Evolutionary conservation across 345 rosid genomes (phyloP).

Genomic region (Eucalyptus lansdowneana): DNA sequence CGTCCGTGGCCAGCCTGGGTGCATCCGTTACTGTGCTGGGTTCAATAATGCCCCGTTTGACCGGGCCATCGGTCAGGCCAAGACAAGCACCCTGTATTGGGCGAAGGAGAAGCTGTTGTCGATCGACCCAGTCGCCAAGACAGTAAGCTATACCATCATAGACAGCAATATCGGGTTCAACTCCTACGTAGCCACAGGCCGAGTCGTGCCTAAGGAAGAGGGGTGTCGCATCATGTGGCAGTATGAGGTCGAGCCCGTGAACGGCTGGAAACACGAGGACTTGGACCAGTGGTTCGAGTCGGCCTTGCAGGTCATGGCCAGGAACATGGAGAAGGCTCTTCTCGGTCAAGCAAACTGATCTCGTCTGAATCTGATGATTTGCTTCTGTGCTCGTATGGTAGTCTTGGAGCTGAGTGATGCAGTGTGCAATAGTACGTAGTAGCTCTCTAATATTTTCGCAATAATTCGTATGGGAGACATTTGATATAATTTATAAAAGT

Average conservation of each 20-base stretch:
- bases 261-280: conserved; percentile 22
- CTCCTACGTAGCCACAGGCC: conserved; percentile 8
- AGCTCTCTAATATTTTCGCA: background rate
- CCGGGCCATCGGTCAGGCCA: background rate
- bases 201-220: background rate
- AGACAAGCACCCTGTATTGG: conserved; percentile 7
- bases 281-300: conserved; percentile 17
- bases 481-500: too few relatives aligned
- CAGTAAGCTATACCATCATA: conserved; percentile 7
- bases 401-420: background rate
- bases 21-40: conserved; percentile 34
- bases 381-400: background rate
- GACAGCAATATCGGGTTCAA: conserved; percentile 36
- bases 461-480: background rate
- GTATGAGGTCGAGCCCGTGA: conserved; percentile 27
- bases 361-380: background rate
- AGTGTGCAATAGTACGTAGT: background rate
- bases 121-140: background rate
- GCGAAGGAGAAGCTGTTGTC: conserved; percentile 26
- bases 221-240: conserved; percentile 26
- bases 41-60: conserved; percentile 21
- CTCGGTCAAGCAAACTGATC: background rate
- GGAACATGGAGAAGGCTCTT: conserved; percentile 23
- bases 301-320: conserved; percentile 27
- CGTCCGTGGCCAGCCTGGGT: conserved; percentile 24